Percentiles rank a stretch among this genome's conserved stretches.
These are phyloP conservation scores for Spergularia azorica DNA, from an alignment of 179 eudicot genomes.

Conservation along the genomic window DNA sequence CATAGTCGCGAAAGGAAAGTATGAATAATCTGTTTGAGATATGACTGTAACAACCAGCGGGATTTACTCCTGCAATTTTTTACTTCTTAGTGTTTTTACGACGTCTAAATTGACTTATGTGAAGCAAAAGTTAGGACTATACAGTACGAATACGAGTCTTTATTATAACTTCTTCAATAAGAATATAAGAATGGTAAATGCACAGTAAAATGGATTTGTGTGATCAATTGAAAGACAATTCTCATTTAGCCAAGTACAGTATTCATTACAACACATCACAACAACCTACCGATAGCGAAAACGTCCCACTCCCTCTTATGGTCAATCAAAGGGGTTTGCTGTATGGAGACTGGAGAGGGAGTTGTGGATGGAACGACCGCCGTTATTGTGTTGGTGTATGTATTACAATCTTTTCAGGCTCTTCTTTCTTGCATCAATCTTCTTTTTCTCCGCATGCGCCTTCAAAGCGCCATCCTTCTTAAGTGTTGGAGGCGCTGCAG, in stretches of 20 bases:
- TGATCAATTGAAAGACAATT: slow-evolving; percentile 11
- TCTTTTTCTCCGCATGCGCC: slow-evolving; percentile 76
- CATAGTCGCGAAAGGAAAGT: too few relatives aligned
- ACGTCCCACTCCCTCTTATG: slow-evolving; percentile 14
- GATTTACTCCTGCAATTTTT: too few relatives aligned
- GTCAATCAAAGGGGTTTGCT: neutral
- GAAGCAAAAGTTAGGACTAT: neutral
- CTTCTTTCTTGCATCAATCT: slow-evolving; percentile 90
- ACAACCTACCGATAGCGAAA: slow-evolving; percentile 17
- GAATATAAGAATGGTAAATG: neutral
- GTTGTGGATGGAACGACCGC: neutral
- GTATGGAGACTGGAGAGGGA: too few relatives aligned
- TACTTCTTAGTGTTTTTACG: too few relatives aligned
- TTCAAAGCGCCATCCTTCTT: slow-evolving; percentile 54
- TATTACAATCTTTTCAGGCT: slow-evolving; percentile 82
- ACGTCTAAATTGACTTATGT: too few relatives aligned
- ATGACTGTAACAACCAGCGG: too few relatives aligned
- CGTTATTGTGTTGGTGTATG: neutral
- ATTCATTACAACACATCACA: slow-evolving; percentile 23
- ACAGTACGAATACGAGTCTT: too few relatives aligned
- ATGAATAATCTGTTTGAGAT: too few relatives aligned
- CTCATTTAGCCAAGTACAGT: slow-evolving; percentile 12
- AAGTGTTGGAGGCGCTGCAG: slow-evolving; percentile 33
- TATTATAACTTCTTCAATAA: neutral
- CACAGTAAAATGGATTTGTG: neutral